Evolutionary conservation across 2,329 filamentous ascomycete species (phyloP).

Genomic region (Monosporascus sp.): DNA sequence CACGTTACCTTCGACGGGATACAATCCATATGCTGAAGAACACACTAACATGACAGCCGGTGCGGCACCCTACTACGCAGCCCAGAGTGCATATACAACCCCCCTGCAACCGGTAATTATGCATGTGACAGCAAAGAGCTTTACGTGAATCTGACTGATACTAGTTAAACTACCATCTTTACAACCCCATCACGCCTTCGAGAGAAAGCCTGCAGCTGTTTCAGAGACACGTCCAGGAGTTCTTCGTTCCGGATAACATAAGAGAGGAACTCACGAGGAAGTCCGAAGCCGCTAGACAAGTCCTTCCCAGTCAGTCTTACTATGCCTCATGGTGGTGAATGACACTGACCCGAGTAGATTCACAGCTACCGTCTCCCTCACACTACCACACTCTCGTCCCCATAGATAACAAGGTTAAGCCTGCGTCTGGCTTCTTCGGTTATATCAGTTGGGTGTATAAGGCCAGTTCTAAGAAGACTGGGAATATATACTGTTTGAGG

Average conservation of each 20-base stretch:
- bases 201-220: conserved; percentile 73
- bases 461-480: conserved; percentile 82
- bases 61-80: conserved; percentile 62
- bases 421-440: conserved; percentile 74
- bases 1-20: conserved; percentile 46
- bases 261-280: conserved; percentile 88
- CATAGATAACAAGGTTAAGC: conserved; percentile 75
- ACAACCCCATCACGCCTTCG: conserved; percentile 77
- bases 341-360: neutral
- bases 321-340: neutral
- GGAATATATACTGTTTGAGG: conserved; percentile 80
- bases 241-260: conserved; percentile 83
- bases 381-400: conserved; percentile 91
- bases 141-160: conserved; percentile 12
- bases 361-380: conserved; percentile 73
- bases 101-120: conserved; percentile 55
- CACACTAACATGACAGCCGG: conserved; percentile 51
- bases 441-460: conserved; percentile 96
- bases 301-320: conserved; percentile 64
- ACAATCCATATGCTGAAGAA: conserved; percentile 77
- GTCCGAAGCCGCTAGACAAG: conserved; percentile 77
- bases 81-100: conserved; percentile 46
- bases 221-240: conserved; percentile 81
- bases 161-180: conserved; percentile 87
- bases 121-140: conserved; percentile 1